phyloP scores from a whole-genome alignment of 139 green algal genomes.

The Chlamydomonas schloesseri region DNA sequence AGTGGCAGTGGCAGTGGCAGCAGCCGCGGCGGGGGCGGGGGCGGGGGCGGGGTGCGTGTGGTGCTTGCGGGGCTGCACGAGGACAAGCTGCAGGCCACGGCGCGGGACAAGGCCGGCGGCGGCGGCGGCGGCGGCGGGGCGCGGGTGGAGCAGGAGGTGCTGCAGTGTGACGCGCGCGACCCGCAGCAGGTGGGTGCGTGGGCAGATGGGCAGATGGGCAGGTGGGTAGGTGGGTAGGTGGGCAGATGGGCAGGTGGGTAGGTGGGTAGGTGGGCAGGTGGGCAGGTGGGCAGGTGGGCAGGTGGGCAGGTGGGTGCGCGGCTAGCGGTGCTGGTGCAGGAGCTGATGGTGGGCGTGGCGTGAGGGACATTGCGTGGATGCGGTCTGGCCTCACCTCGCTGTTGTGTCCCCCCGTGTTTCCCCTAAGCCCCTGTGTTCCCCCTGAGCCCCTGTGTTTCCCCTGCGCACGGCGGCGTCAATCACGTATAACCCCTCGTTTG shows the following conservation, averaged over 20 bases:
- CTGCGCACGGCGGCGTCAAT: no score
- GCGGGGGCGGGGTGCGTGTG: not conserved
- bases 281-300: not conserved
- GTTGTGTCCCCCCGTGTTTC: no score
- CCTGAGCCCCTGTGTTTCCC: no score
- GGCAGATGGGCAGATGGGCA: no score
- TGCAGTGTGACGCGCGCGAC: constrained; percentile 35
- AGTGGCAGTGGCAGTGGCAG: no score
- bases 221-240: not conserved
- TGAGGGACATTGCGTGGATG: no score
- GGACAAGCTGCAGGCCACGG: constrained; percentile 27
- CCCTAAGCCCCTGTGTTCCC: no score
- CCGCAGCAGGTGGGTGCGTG: not conserved
- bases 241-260: not conserved
- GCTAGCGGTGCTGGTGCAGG: no score
- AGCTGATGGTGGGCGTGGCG: no score
- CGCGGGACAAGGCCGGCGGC: not conserved
- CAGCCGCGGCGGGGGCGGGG: not conserved
- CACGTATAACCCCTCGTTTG: no score
- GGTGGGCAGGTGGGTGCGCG: not conserved
- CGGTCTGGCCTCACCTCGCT: no score
- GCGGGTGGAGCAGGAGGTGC: not conserved
- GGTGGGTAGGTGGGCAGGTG: no score
- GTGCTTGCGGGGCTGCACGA: constrained; percentile 21
- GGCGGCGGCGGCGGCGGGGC: not conserved